Percentiles rank a stretch among this genome's conserved stretches.
Evolutionary conservation across 2,329 filamentous ascomycete species (phyloP).

Genomic region (Trichoderma lentiforme): DNA sequence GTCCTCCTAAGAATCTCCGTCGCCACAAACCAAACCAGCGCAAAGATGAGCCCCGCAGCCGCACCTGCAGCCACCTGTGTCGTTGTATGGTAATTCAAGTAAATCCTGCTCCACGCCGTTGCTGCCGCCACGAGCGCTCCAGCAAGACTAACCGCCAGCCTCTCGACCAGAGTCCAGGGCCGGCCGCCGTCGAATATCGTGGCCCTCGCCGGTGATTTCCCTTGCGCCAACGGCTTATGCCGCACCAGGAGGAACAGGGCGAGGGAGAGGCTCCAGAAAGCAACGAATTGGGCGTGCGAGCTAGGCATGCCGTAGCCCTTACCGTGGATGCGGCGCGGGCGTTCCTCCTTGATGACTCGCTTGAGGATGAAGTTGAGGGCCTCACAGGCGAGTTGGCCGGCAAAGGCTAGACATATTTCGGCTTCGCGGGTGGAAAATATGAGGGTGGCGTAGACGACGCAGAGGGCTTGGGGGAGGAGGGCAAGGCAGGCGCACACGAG

Average conservation of each 20-base stretch:
- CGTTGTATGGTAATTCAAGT: conserved; percentile 88
- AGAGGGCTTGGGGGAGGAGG: conserved; percentile 86
- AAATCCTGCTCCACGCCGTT: conserved; percentile 81
- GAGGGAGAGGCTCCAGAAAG: conserved; percentile 85
- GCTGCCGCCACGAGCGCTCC: conserved; percentile 59
- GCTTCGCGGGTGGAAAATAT: conserved; percentile 88
- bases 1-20: conserved; percentile 63
- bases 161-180: conserved; percentile 60
- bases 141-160: conserved; percentile 51
- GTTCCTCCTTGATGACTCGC: conserved; percentile 85
- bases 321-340: conserved; percentile 77
- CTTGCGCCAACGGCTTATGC: conserved; percentile 54
- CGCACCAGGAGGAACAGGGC: conserved; percentile 80
- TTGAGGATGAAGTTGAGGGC: conserved; percentile 87
- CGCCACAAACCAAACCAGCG: conserved; percentile 72
- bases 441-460: conserved; percentile 84
- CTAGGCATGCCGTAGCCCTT: conserved; percentile 97
- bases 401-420: conserved; percentile 86
- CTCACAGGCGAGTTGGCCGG: conserved; percentile 88
- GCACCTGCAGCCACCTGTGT: conserved; percentile 83
- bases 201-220: neutral
- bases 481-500: conserved; percentile 91
- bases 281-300: conserved; percentile 91
- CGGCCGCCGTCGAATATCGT: conserved; percentile 23
- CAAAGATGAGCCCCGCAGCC: conserved; percentile 66